Base-by-base conservation (phyloP, 164 flowering plant species). In the Magnolia changhungtana region DNA sequence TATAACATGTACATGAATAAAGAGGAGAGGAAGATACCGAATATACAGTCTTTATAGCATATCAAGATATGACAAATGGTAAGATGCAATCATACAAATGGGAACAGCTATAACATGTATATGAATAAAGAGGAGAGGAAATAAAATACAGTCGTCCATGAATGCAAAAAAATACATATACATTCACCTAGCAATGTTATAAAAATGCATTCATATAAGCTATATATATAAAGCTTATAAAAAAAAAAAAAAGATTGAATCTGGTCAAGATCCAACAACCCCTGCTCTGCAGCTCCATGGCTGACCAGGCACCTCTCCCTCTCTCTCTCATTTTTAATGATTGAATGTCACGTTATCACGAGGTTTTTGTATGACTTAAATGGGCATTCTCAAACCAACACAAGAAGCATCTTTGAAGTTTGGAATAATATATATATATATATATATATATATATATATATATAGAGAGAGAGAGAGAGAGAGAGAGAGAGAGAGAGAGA, bases 241-340 rank as follows among this genome's bases (percentile, higher is more conserved):
- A 20, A 11, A 65, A 23, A 65, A 21, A 10, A 21, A 65, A n/a
- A n/a, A n/a, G 11, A 24, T 8, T 65, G 29, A 65, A 65, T 65
- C 50, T 67, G 71, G 71, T 67, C 71, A 67, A 67, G 71, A 67
- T 67, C 71, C 50, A 29, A 29, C 71, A 67, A 67, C 71, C 49
- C 2, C n/a, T 14, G 14, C 49, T 31, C 59, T 14, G 16, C 45
- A 14, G 11, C 27, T 3, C 50, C 37, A 24, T 67, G 50, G 50
- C 70, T 27, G 50, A 67, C 70, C 50, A 29, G n/a, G 16, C 70
- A 67, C 49, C 71, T 16, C 45, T 14, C 71, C 31, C 71, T 67
- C 50, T 67, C 50, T 67, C 50, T 65, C 68, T 24, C 27, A 24
- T 24, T 24, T 24, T 24, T 24, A 24, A 24, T 24, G 27, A 24